A percentile compares a stretch with the other conserved stretches of the same genome.
Conservation (phyloP, 257 asterid genomes). For the Rubia yunnanensis region DNA sequence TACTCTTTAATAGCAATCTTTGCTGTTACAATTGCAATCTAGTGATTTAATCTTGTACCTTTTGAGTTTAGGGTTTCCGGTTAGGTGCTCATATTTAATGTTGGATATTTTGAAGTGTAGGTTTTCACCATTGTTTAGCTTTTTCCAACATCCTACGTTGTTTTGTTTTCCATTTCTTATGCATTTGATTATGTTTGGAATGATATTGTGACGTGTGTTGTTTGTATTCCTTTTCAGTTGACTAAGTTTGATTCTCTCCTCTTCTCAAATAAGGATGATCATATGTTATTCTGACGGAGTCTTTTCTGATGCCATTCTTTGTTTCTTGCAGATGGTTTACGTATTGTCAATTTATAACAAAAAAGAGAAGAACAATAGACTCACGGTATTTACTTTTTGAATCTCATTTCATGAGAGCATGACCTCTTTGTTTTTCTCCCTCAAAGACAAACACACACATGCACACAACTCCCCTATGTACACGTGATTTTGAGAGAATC, state of each 20-base stretch:
- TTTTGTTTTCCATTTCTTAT: background rate
- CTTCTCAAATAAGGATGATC: background rate
- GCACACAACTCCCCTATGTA: background rate
- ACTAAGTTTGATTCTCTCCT: background rate
- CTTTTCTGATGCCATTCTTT: conserved; percentile 14
- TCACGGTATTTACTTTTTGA: conserved; percentile 43
- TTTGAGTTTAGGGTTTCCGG: background rate
- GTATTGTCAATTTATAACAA: conserved; percentile 79
- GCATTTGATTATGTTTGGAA: background rate
- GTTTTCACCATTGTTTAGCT: background rate
- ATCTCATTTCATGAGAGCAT: background rate
- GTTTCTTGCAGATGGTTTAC: conserved; percentile 71
- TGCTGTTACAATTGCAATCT: background rate
- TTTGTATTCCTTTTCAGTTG: background rate
- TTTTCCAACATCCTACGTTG: background rate
- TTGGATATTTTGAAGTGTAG: background rate
- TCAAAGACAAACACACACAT: background rate
- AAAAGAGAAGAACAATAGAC: conserved; percentile 61
- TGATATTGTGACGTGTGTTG: background rate
- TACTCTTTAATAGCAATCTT: background rate
- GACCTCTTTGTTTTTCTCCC: background rate
- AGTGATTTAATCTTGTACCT: background rate
- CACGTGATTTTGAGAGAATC: background rate
- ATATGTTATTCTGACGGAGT: background rate
- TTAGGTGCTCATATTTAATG: too few relatives aligned